phyloP scores from a whole-genome alignment of 192 early-diverging fungal genomes.

The Backusella luteola region DNA sequence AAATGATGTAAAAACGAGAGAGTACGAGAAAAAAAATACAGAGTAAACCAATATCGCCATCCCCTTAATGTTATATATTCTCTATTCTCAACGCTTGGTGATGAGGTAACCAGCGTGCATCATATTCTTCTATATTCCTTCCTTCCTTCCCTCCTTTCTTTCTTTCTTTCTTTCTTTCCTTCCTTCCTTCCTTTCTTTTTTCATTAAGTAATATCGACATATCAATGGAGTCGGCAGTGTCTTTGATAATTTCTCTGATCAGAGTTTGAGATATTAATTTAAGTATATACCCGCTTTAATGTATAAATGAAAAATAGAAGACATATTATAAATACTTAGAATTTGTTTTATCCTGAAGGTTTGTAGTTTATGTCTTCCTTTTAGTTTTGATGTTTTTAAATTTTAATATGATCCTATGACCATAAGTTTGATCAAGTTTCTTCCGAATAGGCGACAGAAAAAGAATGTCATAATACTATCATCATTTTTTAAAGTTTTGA shows the following conservation, averaged over 20 bases:
- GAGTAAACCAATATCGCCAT: not conserved
- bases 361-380: not conserved
- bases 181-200: not conserved
- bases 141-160: not conserved
- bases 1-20: not conserved
- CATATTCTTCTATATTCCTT: not conserved
- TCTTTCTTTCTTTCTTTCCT: not conserved
- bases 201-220: not conserved
- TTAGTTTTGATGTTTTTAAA: not conserved
- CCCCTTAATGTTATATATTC: not conserved
- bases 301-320: not conserved
- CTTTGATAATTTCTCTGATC: not conserved
- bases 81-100: not conserved
- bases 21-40: not conserved
- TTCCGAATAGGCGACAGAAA: not conserved
- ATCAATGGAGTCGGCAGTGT: not conserved
- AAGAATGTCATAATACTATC: not conserved
- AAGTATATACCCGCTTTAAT: not conserved
- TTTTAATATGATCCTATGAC: not conserved
- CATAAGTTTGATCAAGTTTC: not conserved
- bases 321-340: not conserved
- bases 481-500: not conserved
- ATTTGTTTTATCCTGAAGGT: not conserved
- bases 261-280: not conserved
- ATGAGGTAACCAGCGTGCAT: not conserved